Percentiles rank a stretch among this genome's conserved stretches.
phyloP scores from a whole-genome alignment of 257 asterid species.

The Przewalskia tangutica region DNA sequence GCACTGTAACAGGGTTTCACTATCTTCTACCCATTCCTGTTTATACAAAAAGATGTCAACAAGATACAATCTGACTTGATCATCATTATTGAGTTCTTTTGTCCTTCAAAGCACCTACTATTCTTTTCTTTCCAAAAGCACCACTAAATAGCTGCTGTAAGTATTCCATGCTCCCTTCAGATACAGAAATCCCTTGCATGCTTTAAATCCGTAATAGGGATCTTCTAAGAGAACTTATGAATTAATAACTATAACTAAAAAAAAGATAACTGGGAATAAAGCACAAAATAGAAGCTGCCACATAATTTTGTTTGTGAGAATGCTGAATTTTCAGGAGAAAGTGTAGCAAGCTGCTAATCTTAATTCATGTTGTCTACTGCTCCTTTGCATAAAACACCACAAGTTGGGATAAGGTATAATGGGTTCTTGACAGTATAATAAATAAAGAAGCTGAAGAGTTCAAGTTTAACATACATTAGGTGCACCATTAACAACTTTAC shows the following conservation, averaged over 20 bases:
- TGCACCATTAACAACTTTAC: conserved; percentile 70
- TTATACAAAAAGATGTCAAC: background rate
- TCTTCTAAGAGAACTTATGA: background rate
- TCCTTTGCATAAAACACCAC: background rate
- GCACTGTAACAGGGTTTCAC: too few relatives aligned
- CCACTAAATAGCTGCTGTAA: background rate
- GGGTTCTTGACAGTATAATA: background rate
- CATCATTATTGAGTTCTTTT: background rate
- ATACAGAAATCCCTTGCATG: background rate
- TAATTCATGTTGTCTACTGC: background rate
- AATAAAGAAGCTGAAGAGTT: background rate
- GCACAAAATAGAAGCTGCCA: background rate
- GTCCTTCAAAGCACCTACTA: background rate
- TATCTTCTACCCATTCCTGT: too few relatives aligned
- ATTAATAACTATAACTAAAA: background rate
- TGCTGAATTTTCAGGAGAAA: background rate
- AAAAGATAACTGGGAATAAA: background rate
- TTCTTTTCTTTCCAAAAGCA: background rate
- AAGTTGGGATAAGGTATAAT: background rate
- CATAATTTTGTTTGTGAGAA: background rate
- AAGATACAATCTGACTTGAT: background rate
- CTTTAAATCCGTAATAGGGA: background rate
- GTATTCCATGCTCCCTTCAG: background rate
- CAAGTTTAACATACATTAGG: conserved; percentile 56
- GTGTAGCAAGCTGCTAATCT: background rate